Evolutionary conservation across 2,329 filamentous ascomycete species (phyloP), one percentile per base, ranked within the genome.

Genomic region (Colletotrichum ledebouriae): DNA sequence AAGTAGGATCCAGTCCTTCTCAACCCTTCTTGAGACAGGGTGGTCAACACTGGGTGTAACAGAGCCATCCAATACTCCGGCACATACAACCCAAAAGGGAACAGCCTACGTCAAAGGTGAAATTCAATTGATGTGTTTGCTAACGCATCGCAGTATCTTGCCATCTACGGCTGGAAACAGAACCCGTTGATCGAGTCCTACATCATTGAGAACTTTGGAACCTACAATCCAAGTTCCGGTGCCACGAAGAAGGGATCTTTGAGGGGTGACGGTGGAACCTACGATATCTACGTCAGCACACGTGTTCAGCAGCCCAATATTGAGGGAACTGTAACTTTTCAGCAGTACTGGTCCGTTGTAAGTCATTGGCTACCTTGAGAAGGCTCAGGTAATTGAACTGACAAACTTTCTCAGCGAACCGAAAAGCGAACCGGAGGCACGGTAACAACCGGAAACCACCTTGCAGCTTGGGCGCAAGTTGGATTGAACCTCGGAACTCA

Each of bases 291-390:
- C 73, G 71, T 72, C 58, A 75, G 74, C 47, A 73, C 71, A 49
- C 76, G 78, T 53, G 71, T 74, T 71, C 81, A 84, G 73, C 76
- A 78, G 72, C 82, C 83, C n/a, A 81, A 78, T 58, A 84, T 85
- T 71, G 74, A 82, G 69, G 83, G 84, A 64, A 85, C 82, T 13
- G 67, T 71, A 59, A 85, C 83, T 71, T 85, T 86, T 71, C 74
- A 82, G 72, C 84, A 86, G 77, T 86, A 80, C 77, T 85, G 83
- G 83, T 83, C 81, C 12, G 81, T 88, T 15, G 59, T 61, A n/a
- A 44, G 59, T 53, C 15, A 3, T n/a, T 1, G 3, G 6, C 6
- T 6, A 25, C 13, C 15, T 33, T 15, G 9, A 17, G 81, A n/a
- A 7, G 10, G 13, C 1, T 34, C 1, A 4, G n/a, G 15, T 13